Conservation (phyloP, 2,329 filamentous ascomycete genomes). For the Bipolaris oryzae region DNA sequence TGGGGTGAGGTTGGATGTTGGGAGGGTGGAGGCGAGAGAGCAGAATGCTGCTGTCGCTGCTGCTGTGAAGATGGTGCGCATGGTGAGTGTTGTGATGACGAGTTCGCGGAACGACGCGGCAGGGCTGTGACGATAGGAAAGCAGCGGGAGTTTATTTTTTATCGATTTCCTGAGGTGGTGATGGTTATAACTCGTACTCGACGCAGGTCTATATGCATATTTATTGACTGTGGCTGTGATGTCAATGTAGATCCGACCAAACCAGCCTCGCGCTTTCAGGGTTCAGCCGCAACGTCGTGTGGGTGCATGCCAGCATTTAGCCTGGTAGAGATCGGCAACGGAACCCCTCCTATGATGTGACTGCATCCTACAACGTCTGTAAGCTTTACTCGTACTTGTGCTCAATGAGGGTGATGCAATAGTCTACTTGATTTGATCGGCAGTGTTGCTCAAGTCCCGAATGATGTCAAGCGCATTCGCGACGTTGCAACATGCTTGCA, state of each 20-base stretch:
- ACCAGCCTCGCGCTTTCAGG: conserved; percentile 10
- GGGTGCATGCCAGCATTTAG: conserved; percentile 10
- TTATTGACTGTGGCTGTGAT: conserved; percentile 3
- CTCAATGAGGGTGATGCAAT: conserved; percentile 6
- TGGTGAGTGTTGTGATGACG: conserved; percentile 1
- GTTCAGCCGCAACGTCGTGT: conserved; percentile 19
- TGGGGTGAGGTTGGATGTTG: conserved; percentile 2
- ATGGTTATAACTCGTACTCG: not conserved
- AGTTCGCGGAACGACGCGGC: not conserved
- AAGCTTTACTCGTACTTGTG: not conserved
- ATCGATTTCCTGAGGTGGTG: not conserved
- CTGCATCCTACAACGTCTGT: conserved; percentile 3
- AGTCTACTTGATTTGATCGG: not conserved
- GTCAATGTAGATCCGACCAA: conserved; percentile 5
- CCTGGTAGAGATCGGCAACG: conserved; percentile 4
- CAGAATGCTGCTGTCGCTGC: conserved; percentile 1
- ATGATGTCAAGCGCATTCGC: conserved; percentile 12
- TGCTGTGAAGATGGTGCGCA: conserved; percentile 6
- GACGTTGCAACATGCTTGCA: too few relatives aligned
- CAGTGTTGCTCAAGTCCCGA: conserved; percentile 1
- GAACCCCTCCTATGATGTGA: conserved; percentile 7
- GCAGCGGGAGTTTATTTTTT: not conserved
- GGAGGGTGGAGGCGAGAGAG: conserved; percentile 11
- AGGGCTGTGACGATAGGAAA: not conserved
- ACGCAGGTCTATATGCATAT: conserved; percentile 7